phyloP scores from a whole-genome alignment of 257 asterid species.

The Rhazya stricta region DNA sequence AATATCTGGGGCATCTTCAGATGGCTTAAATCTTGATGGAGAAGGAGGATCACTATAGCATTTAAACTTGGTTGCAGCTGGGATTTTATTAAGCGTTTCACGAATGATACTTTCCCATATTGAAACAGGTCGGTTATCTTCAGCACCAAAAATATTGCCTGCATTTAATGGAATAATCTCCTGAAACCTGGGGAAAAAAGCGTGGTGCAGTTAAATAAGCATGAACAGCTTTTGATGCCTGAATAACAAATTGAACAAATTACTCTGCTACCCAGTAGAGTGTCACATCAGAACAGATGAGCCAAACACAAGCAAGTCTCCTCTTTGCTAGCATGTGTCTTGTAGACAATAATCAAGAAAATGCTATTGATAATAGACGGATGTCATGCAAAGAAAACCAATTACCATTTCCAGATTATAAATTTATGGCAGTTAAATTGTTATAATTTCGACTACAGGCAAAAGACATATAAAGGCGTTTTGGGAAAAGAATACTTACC shows the following conservation, averaged over 20 bases:
- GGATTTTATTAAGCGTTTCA: constrained; percentile 63
- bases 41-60: constrained; percentile 84
- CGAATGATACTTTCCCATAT: constrained; percentile 92
- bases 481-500: constrained; percentile 42
- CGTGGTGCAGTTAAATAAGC: constrained; percentile 5
- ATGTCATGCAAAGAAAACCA: not conserved
- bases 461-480: constrained; percentile 3
- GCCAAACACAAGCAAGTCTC: not conserved
- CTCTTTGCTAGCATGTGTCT: not conserved
- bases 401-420: not conserved
- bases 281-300: not conserved
- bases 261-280: not conserved
- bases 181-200: constrained; percentile 60
- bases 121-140: constrained; percentile 74
- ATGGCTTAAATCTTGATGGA: constrained; percentile 78
- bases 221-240: not conserved
- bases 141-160: constrained; percentile 89
- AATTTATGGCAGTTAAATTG: not conserved
- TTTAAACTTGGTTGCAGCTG: constrained; percentile 52
- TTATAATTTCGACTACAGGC: not conserved
- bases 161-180: constrained; percentile 95
- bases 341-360: not conserved
- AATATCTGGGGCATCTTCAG: constrained; percentile 52
- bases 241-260: not conserved
- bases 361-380: not conserved